Conservation (phyloP, 2,329 filamentous ascomycete species). For the Monosporascus sp. region DNA sequence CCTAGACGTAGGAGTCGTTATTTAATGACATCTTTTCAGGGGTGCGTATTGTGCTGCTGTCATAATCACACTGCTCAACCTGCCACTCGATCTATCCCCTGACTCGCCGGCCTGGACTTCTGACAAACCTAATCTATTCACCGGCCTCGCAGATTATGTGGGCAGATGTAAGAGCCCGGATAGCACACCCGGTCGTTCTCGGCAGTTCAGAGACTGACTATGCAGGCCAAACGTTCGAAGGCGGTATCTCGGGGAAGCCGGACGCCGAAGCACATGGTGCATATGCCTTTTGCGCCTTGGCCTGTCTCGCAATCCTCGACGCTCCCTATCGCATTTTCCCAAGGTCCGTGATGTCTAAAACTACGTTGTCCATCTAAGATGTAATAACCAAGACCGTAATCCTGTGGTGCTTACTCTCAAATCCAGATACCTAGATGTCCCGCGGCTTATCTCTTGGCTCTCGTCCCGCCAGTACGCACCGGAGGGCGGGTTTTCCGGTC, state of each 20-base stretch:
- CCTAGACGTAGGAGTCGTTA: conserved; percentile 6
- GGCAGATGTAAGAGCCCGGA: conserved; percentile 59
- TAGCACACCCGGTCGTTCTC: conserved; percentile 6
- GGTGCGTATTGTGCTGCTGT: conserved; percentile 90
- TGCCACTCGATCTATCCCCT: conserved; percentile 72
- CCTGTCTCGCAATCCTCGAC: conserved; percentile 80
- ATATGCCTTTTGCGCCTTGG: conserved; percentile 92
- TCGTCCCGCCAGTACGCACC: conserved; percentile 84
- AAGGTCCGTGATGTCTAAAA: conserved; percentile 46
- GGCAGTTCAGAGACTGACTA: conserved; percentile 15
- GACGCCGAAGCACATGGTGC: conserved; percentile 91
- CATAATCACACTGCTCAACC: conserved; percentile 73
- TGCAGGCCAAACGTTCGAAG: conserved; percentile 86
- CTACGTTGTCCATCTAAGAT: conserved; percentile 26
- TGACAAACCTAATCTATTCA: conserved; percentile 62
- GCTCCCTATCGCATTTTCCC: conserved; percentile 69
- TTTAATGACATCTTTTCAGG: conserved; percentile 37
- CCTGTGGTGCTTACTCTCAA: conserved; percentile 14
- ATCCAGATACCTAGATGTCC: conserved; percentile 67
- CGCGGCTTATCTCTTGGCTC: conserved; percentile 77
- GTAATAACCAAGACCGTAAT: conserved; percentile 27
- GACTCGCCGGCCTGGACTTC: conserved; percentile 62
- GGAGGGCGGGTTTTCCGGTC: conserved; percentile 87
- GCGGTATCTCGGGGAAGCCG: conserved; percentile 81
- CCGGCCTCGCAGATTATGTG: conserved; percentile 73